Conservation (phyloP, 805 yeast genomes). For the Ogataea pini region DNA sequence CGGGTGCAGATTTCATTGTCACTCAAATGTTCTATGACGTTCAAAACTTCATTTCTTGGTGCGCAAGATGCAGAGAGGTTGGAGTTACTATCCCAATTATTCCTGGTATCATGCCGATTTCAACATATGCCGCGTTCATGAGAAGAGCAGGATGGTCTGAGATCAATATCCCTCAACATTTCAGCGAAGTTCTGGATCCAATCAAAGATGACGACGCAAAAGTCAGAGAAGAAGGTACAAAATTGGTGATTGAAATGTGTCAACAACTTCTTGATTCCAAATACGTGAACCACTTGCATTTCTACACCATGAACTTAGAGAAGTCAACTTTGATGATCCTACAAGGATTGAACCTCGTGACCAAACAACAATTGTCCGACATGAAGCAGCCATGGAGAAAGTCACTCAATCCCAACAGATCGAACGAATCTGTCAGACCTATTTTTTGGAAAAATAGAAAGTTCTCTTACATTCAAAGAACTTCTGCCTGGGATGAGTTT, state of each 20-base stretch:
- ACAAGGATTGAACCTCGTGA: conserved; percentile 62
- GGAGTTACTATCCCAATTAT: conserved; percentile 87
- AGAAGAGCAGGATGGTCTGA: conserved; percentile 96
- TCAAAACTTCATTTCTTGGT: conserved; percentile 84
- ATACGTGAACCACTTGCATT: conserved; percentile 81
- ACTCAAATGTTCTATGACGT: conserved; percentile 98
- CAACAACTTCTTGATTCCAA: conserved; percentile 67
- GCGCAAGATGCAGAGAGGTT: conserved; percentile 59
- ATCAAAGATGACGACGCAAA: conserved; percentile 86
- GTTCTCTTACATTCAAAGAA: conserved; percentile 83
- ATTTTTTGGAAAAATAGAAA: conserved; percentile 96
- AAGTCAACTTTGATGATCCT: conserved; percentile 85
- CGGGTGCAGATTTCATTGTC: conserved; percentile 90
- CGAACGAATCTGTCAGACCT: conserved; percentile 83
- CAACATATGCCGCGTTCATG: conserved; percentile 89
- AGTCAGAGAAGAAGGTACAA: conserved; percentile 84
- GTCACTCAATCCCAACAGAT: conserved; percentile 77
- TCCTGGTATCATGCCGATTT: conserved; percentile 98
- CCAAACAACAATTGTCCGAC: conserved; percentile 29
- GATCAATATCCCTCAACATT: conserved; percentile 73
- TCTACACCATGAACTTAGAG: conserved; percentile 97
- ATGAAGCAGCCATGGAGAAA: conserved; percentile 80
- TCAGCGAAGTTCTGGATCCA: conserved; percentile 69
- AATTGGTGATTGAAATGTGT: conserved; percentile 84
- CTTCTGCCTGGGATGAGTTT: conserved; percentile 95